Evolutionary conservation across 306 rosid species (phyloP), one percentile per base, ranked within the genome.

Genomic region (Dalbergia cochinchinensis): DNA sequence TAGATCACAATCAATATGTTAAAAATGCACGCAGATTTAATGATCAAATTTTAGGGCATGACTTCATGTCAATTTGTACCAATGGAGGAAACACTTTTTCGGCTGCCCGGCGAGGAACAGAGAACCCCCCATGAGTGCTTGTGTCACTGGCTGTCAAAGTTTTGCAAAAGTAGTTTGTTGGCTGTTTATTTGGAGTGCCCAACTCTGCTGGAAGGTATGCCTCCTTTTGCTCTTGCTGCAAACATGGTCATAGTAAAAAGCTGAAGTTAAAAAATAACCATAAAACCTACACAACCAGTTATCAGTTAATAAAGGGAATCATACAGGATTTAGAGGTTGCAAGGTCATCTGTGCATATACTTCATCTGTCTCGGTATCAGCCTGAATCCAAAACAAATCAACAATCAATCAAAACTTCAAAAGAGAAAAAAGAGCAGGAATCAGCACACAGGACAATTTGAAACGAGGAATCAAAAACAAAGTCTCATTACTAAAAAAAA

Each of bases 61-160:
- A 78, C 13, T 10, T 20, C 26, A 69, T 20, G 20, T 18, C 5
- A 78, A 61, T 58, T 54, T 45, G 45, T 86, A 86, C 89, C 89
- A 86, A 39, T 13, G 97, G 95, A 67, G 99, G 99, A 79, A 95
- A 92, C 80, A 95, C 99, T 91, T 95, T 95, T 81, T 95, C 89
- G 16, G 89, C 89, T 61, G 89, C 85, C 1, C 89, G 77, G 41
- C 89, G 87, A 53, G 89, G 89, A 80, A 86, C 87, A 72, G 87
- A 86, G 78, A 86, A 86, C 19, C 89, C 89, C 13, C 89, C 89
- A 73, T 95, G 99, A 70, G 98, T 95, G 63, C 99, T 94, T 11
- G 99, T 94, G 79, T 94, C 99, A 85, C 99, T 95, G 62, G 99
- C 99, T 6, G 99, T 95, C 89, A 95, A 88, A 62, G 96, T 94